Percentiles rank a stretch among this genome's conserved stretches.
Evolutionary conservation across 2,329 filamentous ascomycete genomes (phyloP).

Genomic region (Hypoxylon sp.): DNA sequence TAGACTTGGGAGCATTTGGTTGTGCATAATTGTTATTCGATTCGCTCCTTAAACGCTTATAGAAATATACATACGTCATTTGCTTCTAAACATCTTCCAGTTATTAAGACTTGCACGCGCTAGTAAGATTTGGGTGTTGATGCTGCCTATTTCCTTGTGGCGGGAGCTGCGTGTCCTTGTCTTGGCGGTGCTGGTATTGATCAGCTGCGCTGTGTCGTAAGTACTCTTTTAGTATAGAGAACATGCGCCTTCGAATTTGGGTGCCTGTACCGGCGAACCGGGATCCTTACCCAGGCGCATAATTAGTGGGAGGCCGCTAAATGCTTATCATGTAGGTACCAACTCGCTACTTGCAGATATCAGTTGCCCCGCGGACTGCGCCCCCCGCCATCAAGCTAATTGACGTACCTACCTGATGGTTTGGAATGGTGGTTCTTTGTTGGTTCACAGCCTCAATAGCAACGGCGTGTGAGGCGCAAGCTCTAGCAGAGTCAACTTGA

Average conservation of each 20-base stretch:
- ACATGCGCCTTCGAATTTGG: background rate
- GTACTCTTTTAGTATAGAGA: background rate
- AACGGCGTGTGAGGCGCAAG: constrained; percentile 33
- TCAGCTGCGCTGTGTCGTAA: background rate
- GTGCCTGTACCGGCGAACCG: background rate
- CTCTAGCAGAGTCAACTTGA: constrained; percentile 3
- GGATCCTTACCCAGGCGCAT: background rate
- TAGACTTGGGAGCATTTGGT: constrained; percentile 9
- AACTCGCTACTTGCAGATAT: background rate
- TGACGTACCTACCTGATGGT: constrained; percentile 9
- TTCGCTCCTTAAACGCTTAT: constrained; percentile 17
- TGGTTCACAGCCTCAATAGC: constrained; percentile 42
- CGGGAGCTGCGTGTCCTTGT: constrained; percentile 25
- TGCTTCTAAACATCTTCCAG: background rate
- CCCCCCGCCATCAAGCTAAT: constrained; percentile 21
- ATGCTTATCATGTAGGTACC: constrained; percentile 3
- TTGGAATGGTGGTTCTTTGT: constrained; percentile 21
- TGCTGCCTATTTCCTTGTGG: constrained; percentile 24
- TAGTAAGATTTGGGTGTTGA: background rate
- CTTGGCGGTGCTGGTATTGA: constrained; percentile 16
- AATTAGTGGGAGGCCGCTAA: constrained; percentile 3
- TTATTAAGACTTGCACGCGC: background rate
- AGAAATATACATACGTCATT: constrained; percentile 19
- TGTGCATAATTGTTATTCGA: constrained; percentile 15
- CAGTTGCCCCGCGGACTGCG: constrained; percentile 22